These are phyloP conservation scores for Fonsecaea pugnacius DNA, from an alignment of 2,329 filamentous ascomycete species.

Conservation along the genomic window DNA sequence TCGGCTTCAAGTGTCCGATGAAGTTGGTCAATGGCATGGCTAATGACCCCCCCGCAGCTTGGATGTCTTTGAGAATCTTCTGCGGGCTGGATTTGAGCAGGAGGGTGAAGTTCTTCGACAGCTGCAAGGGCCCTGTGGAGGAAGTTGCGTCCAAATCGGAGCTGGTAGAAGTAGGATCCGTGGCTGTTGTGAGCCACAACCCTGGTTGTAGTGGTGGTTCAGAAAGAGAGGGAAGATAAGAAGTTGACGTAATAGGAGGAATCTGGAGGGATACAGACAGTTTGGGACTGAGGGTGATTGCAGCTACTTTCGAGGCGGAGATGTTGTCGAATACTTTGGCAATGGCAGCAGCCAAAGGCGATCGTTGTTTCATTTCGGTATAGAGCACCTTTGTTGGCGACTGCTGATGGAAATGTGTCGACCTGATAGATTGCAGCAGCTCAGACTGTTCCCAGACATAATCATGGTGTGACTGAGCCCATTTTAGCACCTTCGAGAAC, in stretches of 20 bases:
- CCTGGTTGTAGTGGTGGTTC: constrained; percentile 68
- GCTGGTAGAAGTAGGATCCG: constrained; percentile 71
- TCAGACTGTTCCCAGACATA: constrained; percentile 94
- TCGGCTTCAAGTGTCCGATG: constrained; percentile 63
- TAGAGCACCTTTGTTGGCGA: constrained; percentile 41
- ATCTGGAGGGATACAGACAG: constrained; percentile 65
- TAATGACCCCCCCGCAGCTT: constrained; percentile 73
- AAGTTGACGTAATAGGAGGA: constrained; percentile 67
- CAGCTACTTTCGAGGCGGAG: constrained; percentile 82
- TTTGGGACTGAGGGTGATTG: constrained; percentile 60
- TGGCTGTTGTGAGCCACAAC: constrained; percentile 85
- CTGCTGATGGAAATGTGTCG: constrained; percentile 26
- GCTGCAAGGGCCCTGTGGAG: constrained; percentile 60
- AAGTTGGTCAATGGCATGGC: constrained; percentile 78
- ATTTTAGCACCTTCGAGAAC: constrained; percentile 88
- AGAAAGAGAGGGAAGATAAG: constrained; percentile 71
- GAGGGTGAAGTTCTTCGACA: constrained; percentile 85
- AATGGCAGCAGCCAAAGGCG: constrained; percentile 80
- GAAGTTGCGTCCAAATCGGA: constrained; percentile 30
- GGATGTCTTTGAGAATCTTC: constrained; percentile 71
- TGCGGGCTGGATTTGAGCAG: constrained; percentile 83
- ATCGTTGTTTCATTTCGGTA: constrained; percentile 59
- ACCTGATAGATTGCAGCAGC: constrained; percentile 76
- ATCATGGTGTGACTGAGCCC: constrained; percentile 84
- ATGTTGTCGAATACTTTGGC: constrained; percentile 81